Base-by-base conservation (phyloP, 768 basidiomycete species). In the Lactarius akahatsu region DNA sequence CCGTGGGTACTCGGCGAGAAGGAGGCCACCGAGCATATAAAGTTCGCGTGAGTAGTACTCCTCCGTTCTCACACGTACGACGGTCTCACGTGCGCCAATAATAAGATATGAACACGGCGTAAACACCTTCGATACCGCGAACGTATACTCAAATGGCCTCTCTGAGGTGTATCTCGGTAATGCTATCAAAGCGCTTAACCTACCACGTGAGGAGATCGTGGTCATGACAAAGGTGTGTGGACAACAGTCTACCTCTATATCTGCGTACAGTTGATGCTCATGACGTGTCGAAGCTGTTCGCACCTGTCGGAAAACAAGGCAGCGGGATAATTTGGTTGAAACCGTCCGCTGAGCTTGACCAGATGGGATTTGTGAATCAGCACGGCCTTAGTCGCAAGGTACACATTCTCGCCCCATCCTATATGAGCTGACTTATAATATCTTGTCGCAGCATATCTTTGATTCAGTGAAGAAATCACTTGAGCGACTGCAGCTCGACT, bases 401-500 rank as follows among this genome's bases (percentile, higher is more conserved):
- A 20, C 15, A 57, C 41, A 23, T 11, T 41, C 45, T 23, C 15
- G 13, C 11, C 34, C 56, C 57, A 45, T 58, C 55, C 28, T 8
- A 2, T 36, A 23, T 41, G 8, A 3, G 8, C 20, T n/a, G 20
- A 40, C 52, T 52, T 41, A 2, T 68, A 59, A 67, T 6, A 20
- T 43, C 47, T 52, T 16, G 3, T 28, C 16, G 4, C 56, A 91
- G 86, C 85, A 87, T 71, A 91, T 92, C 43, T 92, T 93, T 69
- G 88, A 87, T 38, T 78, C 85, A 0, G 83, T 89, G 36, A 86
- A 87, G 71, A 76, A 77, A n/a, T 85, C 85, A 52, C 74, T 92
- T 66, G 76, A 88, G 72, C 81, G 90, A 20, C 80, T 93, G 2
- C 87, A 91, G 56, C 74, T 90, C 34, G 91, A 92, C 59, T 90